Conservation (phyloP, 1,139 yeast species). For the Taphrina flavorubra region DNA sequence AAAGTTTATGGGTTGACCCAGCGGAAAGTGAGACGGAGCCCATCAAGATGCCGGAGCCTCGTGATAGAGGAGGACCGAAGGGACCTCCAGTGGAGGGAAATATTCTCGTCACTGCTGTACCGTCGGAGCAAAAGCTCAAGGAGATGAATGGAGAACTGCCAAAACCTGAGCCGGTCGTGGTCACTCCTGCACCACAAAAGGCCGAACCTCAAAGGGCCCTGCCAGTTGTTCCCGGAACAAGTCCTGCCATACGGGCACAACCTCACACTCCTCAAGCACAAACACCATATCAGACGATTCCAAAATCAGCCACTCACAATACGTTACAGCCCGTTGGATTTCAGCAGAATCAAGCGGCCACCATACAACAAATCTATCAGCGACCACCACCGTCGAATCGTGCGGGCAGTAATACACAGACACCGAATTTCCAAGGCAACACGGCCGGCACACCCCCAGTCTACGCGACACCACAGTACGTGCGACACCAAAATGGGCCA, state of each 20-base stretch:
- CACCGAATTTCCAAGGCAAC: constrained; percentile 9
- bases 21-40: constrained; percentile 49
- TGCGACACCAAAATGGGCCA: background rate
- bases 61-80: constrained; percentile 69
- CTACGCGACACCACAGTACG: constrained; percentile 9
- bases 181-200: constrained; percentile 13
- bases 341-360: constrained; percentile 5
- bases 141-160: constrained; percentile 13
- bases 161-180: constrained; percentile 11
- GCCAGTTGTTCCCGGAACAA: background rate
- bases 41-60: constrained; percentile 15
- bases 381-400: background rate
- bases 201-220: constrained; percentile 7
- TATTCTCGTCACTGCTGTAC: constrained; percentile 35
- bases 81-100: constrained; percentile 95
- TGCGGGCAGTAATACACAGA: background rate
- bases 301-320: constrained; percentile 2
- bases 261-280: constrained; percentile 11
- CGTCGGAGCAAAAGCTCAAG: constrained; percentile 16
- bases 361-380: constrained; percentile 16
- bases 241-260: background rate
- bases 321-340: background rate
- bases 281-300: constrained; percentile 7
- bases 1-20: constrained; percentile 53
- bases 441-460: constrained; percentile 20